Evolutionary conservation across 306 rosid genomes (phyloP), one percentile per base, ranked within the genome.

Genomic region (Sophora flavescens): DNA sequence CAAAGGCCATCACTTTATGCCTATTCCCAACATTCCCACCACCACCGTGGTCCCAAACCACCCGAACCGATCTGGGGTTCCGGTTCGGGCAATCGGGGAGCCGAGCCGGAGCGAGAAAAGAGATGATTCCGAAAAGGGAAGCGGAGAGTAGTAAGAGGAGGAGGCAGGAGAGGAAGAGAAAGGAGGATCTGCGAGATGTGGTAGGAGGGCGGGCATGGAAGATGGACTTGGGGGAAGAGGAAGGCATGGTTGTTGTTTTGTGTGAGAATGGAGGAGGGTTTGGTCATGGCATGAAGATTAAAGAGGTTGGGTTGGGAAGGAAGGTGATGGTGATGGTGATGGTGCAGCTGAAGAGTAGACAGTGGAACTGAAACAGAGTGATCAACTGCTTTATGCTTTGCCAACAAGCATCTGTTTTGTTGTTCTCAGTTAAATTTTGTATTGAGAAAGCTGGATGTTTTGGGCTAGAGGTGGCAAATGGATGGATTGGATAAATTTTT

Each of bases 1-100:
- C 97, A 50, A 95, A 95, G 8, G 91, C 98, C 95, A 92, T 90
- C 6, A 88, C 96, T 83, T 91, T 92, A 9, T 84, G 90, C 62
- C 97, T 66, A 16, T 42, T 59, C 3, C 8, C 79, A 70, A 61
- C 80, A 18, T 47, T 59, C 3, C 7, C 82, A 68, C 61, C 72
- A 6, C 80, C 57, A 10, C 64, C 75, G 28, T 57, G 87, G 67
- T 95, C 96, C 98, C 98, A 95, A 4, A 87, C 82, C 18, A 95
- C 96, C 28, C 81, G 78, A 52, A 95, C 96, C 62, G 97, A 85
- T 72, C 79, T 87, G 10, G 97, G 90, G 0, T 15, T 70, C 3
- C 64, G 38, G 53, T 44, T 53, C 26, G 67, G 70, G 75, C 96
- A 94, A 1, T 65, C 69, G 15, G 22, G 16, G 0, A 62, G 62